Evolutionary conservation across 2,329 filamentous ascomycete species (phyloP), one percentile per base, ranked within the genome.

Genomic region (Ilyonectria sp.): DNA sequence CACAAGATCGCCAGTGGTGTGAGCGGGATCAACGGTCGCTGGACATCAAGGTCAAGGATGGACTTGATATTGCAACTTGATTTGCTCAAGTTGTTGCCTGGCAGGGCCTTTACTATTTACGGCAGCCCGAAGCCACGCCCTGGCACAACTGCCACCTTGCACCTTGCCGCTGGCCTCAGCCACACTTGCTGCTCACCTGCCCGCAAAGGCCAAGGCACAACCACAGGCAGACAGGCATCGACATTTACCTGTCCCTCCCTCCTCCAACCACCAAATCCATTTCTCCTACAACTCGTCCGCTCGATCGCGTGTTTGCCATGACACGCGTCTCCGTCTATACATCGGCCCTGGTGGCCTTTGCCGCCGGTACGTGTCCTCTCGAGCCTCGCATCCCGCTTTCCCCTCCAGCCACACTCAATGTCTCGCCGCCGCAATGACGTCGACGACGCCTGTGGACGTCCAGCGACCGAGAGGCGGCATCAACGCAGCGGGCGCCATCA

Each of bases 271-370:
- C 55, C 46, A 44, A 19, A 31, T 23, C 44, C 29, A 21, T 60
- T 58, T 44, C 53, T 63, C 49, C 35, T 21, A 29, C 29, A 55
- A 63, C 26, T 31, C 31, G 29, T 37, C 57, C 35, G 56, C 26
- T 59, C 52, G 55, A 43, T 62, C 53, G 37, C 37, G 47, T 37
- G 54, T 60, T 63, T 62, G 73, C 63, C 64, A 86, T 86, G 84
- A 85, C 84, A 43, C 80, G 84, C 56, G 78, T 79, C 47, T 79
- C 77, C 35, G 81, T 86, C 43, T 86, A 86, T 70, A 77, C 76
- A 64, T 74, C 79, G 54, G 83, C 80, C 67, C 73, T 85, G 67
- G 78, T 82, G 75, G 84, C 80, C 64, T 81, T 84, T 75, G 74
- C 79, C 59, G 82, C 79, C 57, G 82, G 84, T 86, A 79, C 70